These are phyloP conservation scores for Penicillium paradoxum DNA, from an alignment of 495 filamentous ascomycete species.

Conservation along the genomic window DNA sequence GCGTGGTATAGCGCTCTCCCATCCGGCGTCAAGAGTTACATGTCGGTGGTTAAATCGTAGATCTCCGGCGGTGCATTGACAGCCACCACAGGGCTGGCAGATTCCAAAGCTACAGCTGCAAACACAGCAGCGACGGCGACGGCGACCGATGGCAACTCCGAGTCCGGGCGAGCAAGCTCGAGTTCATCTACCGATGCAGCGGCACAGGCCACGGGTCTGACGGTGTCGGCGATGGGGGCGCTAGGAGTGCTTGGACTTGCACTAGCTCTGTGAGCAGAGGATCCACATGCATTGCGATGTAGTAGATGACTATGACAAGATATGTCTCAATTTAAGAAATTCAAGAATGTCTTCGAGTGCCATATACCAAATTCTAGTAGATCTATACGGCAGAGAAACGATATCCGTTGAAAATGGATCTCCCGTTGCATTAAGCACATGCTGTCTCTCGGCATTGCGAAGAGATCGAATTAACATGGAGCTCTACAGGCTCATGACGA, in stretches of 20 bases:
- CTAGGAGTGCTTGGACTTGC: slow-evolving; percentile 25
- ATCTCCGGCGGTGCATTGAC: slow-evolving; percentile 27
- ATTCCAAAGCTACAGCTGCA: background rate
- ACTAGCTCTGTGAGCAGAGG: slow-evolving; percentile 16
- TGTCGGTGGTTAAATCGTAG: slow-evolving; percentile 27
- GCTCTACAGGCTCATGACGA: background rate
- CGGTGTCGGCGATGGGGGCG: slow-evolving; percentile 20
- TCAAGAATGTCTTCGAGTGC: background rate
- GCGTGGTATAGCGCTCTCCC: slow-evolving; percentile 30
- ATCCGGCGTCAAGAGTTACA: slow-evolving; percentile 29
- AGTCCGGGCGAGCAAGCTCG: slow-evolving; percentile 1
- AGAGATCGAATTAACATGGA: background rate
- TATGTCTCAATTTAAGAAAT: background rate
- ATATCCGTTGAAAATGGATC: background rate
- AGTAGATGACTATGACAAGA: slow-evolving; percentile 4
- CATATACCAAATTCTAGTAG: background rate
- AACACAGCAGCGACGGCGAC: slow-evolving; percentile 1
- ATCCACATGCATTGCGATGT: background rate
- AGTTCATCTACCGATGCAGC: slow-evolving; percentile 11
- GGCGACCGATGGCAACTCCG: background rate
- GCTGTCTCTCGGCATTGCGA: background rate
- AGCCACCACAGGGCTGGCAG: slow-evolving; percentile 13
- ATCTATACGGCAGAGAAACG: background rate
- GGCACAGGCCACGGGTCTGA: slow-evolving; percentile 17
- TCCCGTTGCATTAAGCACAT: background rate